Conservation (phyloP, 2,329 filamentous ascomycete species). For the Dactylonectria macrodidyma region DNA sequence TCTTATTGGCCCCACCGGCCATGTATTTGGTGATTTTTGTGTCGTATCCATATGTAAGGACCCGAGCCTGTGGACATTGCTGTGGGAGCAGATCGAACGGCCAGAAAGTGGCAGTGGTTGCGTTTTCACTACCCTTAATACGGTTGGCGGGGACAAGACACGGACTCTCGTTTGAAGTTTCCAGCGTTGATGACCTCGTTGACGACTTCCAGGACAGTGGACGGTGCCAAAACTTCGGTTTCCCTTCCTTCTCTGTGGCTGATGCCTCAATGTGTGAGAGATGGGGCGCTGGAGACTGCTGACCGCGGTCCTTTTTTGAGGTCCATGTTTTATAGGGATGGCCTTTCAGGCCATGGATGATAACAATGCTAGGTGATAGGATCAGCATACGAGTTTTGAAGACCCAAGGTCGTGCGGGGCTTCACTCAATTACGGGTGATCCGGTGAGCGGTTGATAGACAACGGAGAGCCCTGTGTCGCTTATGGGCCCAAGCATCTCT, state of each 20-base stretch:
- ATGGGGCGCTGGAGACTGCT: background rate
- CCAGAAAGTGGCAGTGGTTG: conserved; percentile 25
- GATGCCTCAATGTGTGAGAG: background rate
- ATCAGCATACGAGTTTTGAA: too few relatives aligned
- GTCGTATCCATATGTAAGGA: conserved; percentile 35
- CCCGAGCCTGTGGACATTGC: conserved; percentile 1
- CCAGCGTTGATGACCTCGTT: background rate
- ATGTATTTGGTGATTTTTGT: conserved; percentile 33
- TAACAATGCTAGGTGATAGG: conserved; percentile 21
- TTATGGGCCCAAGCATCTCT: background rate
- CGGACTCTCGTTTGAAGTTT: too few relatives aligned
- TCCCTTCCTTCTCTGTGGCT: background rate
- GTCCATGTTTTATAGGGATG: conserved; percentile 37
- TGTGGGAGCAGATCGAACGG: conserved; percentile 25
- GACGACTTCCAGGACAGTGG: background rate
- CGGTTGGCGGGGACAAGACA: background rate
- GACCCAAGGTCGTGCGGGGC: background rate
- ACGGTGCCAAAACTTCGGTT: too few relatives aligned
- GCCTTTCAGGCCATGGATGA: conserved; percentile 32
- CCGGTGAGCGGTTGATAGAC: background rate
- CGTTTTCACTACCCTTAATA: background rate
- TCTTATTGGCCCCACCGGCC: conserved; percentile 2
- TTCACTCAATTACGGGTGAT: background rate
- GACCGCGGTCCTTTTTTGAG: too few relatives aligned
- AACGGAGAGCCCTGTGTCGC: background rate